Percentiles rank a stretch among this genome's conserved stretches.
Evolutionary conservation across 108 stramenopile genomes (phyloP).

Genomic region (Epithemia pelagica): DNA sequence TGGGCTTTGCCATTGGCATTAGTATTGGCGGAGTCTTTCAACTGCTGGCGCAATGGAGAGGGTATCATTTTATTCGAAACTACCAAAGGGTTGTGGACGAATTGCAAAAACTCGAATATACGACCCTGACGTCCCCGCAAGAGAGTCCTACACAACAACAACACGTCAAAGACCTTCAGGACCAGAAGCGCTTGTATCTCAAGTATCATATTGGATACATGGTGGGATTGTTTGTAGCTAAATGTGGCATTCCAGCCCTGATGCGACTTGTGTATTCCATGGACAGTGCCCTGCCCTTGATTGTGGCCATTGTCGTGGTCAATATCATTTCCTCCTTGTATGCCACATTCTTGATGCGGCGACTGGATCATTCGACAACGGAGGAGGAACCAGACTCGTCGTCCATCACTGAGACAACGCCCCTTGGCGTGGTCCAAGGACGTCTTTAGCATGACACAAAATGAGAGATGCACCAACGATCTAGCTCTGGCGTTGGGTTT

Average conservation of each 20-base stretch:
- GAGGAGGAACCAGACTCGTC: too few species aligned
- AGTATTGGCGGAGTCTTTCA: conserved; percentile 20
- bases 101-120: neutral
- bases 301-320: neutral
- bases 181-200: neutral
- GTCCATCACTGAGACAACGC: too few species aligned
- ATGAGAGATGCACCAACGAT: too few species aligned
- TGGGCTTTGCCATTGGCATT: conserved; percentile 19
- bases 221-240: neutral
- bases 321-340: neutral
- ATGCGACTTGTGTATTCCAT: neutral
- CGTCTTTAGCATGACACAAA: too few species aligned
- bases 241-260: neutral
- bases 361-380: too few species aligned
- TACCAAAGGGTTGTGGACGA: neutral
- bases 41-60: conserved; percentile 8
- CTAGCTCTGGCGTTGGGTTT: too few species aligned
- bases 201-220: conserved; percentile 1
- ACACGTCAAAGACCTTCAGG: neutral
- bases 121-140: neutral
- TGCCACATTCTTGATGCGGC: neutral
- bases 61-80: conserved; percentile 14
- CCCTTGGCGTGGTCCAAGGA: too few species aligned
- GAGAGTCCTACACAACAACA: neutral
- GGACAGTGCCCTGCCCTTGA: neutral